Conservation (phyloP, 495 filamentous ascomycete species). For the Bombardia bombarda region DNA sequence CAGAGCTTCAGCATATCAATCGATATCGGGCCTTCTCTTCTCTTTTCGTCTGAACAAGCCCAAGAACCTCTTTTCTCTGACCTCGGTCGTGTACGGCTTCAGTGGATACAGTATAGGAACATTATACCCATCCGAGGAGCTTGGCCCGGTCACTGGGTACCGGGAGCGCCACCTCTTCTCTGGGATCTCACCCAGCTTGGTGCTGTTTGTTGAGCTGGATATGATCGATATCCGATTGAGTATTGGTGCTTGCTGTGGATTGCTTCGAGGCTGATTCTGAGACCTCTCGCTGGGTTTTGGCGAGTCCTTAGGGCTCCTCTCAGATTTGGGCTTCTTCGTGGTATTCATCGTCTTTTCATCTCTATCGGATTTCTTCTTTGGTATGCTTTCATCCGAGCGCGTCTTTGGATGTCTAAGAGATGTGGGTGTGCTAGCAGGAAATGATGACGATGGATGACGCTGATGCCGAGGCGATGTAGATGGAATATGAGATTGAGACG, state of each 20-base stretch:
- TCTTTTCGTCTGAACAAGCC: conserved; percentile 19
- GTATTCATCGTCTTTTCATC: too few species aligned
- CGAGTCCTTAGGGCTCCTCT: not conserved
- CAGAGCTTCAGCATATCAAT: too few species aligned
- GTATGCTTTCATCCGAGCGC: not conserved
- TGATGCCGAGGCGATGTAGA: not conserved
- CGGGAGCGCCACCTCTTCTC: conserved; percentile 17
- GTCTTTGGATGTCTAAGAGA: not conserved
- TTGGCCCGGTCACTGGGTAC: conserved; percentile 4
- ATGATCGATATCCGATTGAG: conserved; percentile 20
- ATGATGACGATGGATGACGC: not conserved
- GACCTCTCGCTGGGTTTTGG: not conserved
- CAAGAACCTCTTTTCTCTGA: conserved; percentile 20
- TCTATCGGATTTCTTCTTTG: not conserved
- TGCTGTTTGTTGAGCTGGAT: conserved; percentile 26
- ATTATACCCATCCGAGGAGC: conserved; percentile 21
- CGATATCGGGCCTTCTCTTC: too few species aligned
- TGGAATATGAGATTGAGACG: not conserved
- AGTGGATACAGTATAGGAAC: conserved; percentile 21
- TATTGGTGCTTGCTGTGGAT: not conserved
- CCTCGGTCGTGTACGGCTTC: conserved; percentile 21
- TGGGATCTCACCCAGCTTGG: conserved; percentile 29
- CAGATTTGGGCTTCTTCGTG: too few species aligned
- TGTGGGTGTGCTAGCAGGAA: not conserved
- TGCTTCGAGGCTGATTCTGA: not conserved